Evolutionary conservation across 2,329 filamentous ascomycete species (phyloP).

Genomic region (Colletotrichum cereale): DNA sequence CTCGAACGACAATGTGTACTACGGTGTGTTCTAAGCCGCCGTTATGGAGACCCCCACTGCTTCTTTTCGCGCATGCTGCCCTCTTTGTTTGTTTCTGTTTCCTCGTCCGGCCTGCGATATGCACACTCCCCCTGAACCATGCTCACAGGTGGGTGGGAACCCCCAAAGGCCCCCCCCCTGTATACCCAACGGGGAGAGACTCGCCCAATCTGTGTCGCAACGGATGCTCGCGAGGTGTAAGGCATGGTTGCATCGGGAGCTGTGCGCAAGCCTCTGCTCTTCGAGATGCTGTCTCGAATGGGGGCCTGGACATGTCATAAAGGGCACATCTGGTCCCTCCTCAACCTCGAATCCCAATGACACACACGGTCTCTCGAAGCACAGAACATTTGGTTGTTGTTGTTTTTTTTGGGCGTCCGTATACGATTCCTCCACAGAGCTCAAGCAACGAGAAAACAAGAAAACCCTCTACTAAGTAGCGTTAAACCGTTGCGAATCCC

Average conservation of each 20-base stretch:
- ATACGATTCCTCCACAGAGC: neutral
- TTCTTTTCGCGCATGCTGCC: constrained; percentile 14
- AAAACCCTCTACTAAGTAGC: neutral
- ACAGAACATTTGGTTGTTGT: too few relatives aligned
- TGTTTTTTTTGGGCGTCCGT: neutral
- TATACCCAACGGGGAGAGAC: neutral
- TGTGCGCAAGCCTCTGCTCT: neutral
- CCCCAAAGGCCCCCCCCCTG: neutral
- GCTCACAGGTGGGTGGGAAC: neutral
- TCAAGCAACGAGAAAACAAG: neutral
- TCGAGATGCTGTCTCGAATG: neutral
- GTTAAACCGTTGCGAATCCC: neutral
- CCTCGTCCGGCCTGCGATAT: constrained; percentile 16
- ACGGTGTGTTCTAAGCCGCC: too few relatives aligned
- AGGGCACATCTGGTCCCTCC: constrained; percentile 16
- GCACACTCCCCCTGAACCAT: constrained; percentile 23
- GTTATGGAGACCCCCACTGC: neutral
- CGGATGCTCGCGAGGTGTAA: neutral
- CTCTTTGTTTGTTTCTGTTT: constrained; percentile 13
- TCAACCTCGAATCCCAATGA: neutral
- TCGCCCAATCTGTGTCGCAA: constrained; percentile 21
- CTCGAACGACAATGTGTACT: constrained; percentile 11
- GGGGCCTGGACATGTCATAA: constrained; percentile 20
- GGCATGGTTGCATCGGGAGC: constrained; percentile 1
- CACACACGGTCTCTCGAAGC: constrained; percentile 21